Base-by-base conservation (phyloP, 2,329 filamentous ascomycete genomes). In the Colletotrichum lupini region DNA sequence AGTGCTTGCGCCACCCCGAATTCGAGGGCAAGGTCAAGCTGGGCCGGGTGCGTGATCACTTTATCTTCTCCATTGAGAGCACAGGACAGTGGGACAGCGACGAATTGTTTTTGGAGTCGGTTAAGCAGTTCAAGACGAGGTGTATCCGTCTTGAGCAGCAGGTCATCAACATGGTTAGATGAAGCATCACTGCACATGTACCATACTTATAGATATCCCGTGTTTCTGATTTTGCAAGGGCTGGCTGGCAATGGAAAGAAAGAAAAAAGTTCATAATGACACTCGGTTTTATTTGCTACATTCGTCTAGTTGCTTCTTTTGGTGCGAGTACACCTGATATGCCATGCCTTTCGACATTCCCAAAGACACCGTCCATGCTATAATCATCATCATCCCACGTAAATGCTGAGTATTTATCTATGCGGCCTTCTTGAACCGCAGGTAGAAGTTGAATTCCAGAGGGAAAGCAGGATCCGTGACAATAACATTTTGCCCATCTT, bases 1-100 rank as follows among this genome's bases (percentile, higher is more conserved):
- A 99, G 85, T 97, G 93, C 79, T 84, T 99, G 80, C 91, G 97
- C 62, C 96, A 99, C 81, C 88, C 92, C 30, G 97, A 98, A 84
- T 98, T 99, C 85, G 91, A 97, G 83, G 94, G 92, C 81, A 99
- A 98, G 87, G 97, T 99, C 76, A 95, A 95, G 87, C 90, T 99
- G 37, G 97, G 97, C 56, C 89, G 97, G 67, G 87, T 95, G 78
- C 89, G 95, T 76, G 97, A 99, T 82, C 97, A 99, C 85, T 99
- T 99, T 83, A 98, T 99, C 83, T 99, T 97, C 87, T 93, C 92
- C 67, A 89, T 99, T 46, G 97, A 99, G 87, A 98, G 95, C 86
- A 93, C 95, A 0, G 97, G 97, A 6, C 97, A 99, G 85, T 97
- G 95, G 87, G 92, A 97, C 72, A 98, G 95, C 80, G 96, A 98